A percentile compares a stretch with the other conserved stretches of the same genome.
These are phyloP conservation scores for Scenedesmus sp. DNA, from an alignment of 163 green algal species.

Conservation along the genomic window DNA sequence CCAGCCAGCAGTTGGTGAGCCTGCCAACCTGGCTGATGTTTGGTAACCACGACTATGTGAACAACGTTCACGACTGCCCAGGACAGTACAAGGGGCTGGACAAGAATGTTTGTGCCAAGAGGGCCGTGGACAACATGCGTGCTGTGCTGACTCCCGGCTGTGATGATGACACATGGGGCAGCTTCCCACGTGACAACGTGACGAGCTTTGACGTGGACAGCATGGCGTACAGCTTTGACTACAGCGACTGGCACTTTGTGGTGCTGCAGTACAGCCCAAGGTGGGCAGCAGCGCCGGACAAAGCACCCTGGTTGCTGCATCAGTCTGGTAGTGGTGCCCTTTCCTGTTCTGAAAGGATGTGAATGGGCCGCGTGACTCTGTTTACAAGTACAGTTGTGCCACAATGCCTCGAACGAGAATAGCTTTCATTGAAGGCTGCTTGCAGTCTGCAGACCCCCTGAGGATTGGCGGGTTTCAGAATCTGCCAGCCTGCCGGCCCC, in stretches of 20 bases:
- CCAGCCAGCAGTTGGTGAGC: constrained; percentile 8
- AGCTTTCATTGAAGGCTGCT: too few relatives aligned
- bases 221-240: constrained; percentile 60
- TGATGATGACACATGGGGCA: constrained; percentile 14
- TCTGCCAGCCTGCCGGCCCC: too few relatives aligned
- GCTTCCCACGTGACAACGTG: constrained; percentile 33
- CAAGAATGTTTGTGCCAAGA: constrained; percentile 23
- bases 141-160: constrained; percentile 46
- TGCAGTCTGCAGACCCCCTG: too few relatives aligned
- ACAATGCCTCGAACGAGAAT: too few relatives aligned
- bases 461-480: too few relatives aligned
- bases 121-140: constrained; percentile 48
- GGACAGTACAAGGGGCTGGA: constrained; percentile 32
- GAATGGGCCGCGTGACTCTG: too few relatives aligned
- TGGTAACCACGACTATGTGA: constrained; percentile 53
- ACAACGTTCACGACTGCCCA: constrained; percentile 40
- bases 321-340: background rate
- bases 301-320: background rate
- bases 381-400: too few relatives aligned
- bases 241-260: constrained; percentile 54
- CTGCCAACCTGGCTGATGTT: constrained; percentile 57
- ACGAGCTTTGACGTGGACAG: constrained; percentile 49
- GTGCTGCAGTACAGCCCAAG: constrained; percentile 55
- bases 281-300: background rate
- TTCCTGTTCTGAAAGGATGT: too few relatives aligned